A percentile compares a stretch with the other conserved stretches of the same genome.
phyloP scores from a whole-genome alignment of 352 stramenopile genomes.

The Globisporangium viniferum region DNA sequence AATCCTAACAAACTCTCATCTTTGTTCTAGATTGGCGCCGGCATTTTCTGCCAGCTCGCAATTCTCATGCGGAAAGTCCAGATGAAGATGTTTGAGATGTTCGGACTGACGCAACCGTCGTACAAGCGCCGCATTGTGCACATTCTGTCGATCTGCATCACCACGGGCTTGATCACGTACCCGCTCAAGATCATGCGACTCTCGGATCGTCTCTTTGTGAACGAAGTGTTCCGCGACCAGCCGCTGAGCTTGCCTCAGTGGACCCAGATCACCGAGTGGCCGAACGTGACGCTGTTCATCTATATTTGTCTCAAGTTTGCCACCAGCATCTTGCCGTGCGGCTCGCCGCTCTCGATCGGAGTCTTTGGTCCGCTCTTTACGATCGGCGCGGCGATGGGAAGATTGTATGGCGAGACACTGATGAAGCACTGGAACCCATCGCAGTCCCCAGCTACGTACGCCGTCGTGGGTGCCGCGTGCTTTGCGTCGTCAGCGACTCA shows the following conservation, averaged over 20 bases:
- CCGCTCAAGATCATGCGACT: constrained; percentile 68
- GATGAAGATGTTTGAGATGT: constrained; percentile 44
- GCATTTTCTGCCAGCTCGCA: constrained; percentile 61
- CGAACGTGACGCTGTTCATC: constrained; percentile 56
- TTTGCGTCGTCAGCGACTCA: constrained; percentile 89
- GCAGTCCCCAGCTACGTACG: constrained; percentile 80
- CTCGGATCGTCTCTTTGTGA: constrained; percentile 67
- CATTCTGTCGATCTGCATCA: constrained; percentile 56
- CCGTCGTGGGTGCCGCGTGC: constrained; percentile 89
- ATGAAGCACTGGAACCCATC: constrained; percentile 76
- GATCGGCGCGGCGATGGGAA: constrained; percentile 69
- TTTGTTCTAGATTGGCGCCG: constrained; percentile 44
- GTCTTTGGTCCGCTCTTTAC: constrained; percentile 84
- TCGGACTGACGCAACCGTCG: constrained; percentile 48
- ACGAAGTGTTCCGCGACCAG: constrained; percentile 75
- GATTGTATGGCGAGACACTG: constrained; percentile 75
- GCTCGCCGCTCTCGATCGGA: constrained; percentile 70
- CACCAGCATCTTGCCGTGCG: constrained; percentile 64
- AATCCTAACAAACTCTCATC: neutral
- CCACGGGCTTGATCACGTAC: constrained; percentile 60
- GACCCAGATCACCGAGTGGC: constrained; percentile 59
- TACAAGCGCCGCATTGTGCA: constrained; percentile 58
- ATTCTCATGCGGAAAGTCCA: constrained; percentile 43
- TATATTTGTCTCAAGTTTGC: constrained; percentile 75
- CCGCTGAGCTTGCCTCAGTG: constrained; percentile 52